These are phyloP conservation scores for Xylaria arbuscula DNA, from an alignment of 2,329 filamentous ascomycete genomes.

Conservation along the genomic window DNA sequence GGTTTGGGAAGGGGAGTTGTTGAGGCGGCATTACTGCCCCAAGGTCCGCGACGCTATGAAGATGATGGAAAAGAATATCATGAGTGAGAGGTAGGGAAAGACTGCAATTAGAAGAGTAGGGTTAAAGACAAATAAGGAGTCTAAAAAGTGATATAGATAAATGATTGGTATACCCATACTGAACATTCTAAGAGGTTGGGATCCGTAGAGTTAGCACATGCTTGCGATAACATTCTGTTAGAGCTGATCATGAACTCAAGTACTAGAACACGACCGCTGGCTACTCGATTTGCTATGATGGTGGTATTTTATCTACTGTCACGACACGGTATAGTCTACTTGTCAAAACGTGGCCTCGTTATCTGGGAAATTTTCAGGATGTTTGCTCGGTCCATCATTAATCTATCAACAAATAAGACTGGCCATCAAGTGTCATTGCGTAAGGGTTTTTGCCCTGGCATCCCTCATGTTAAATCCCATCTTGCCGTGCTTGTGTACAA, in stretches of 20 bases:
- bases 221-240: neutral
- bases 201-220: neutral
- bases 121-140: neutral
- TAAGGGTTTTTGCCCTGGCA: neutral
- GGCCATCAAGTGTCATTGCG: neutral
- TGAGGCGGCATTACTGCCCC: slow-evolving; percentile 87
- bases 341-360: neutral
- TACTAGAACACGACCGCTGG: neutral
- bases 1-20: slow-evolving; percentile 91
- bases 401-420: neutral
- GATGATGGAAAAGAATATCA: slow-evolving; percentile 74
- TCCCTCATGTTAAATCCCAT: neutral
- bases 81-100: slow-evolving; percentile 52
- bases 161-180: slow-evolving; percentile 9
- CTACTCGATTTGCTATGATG: neutral
- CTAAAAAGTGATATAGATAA: neutral
- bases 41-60: slow-evolving; percentile 81
- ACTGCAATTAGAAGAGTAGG: neutral
- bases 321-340: neutral
- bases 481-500: neutral
- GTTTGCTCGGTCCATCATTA: neutral
- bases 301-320: neutral
- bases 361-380: neutral
- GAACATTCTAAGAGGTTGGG: neutral
- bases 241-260: neutral